Evolutionary conservation across 495 filamentous ascomycete species (phyloP).

Genomic region (Penicillium cinerascens): DNA sequence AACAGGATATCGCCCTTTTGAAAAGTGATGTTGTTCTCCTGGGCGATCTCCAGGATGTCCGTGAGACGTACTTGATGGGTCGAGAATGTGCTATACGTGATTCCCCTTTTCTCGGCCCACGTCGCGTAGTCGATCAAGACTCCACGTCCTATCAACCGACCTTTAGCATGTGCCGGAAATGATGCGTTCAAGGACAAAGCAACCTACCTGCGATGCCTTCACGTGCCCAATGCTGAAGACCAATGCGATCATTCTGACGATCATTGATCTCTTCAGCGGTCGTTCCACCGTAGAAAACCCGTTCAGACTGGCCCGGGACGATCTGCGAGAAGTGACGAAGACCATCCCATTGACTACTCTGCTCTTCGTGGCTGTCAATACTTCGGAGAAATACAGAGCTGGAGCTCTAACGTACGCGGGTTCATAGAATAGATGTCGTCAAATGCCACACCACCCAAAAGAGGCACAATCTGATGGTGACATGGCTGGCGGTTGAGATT

Average conservation of each 20-base stretch:
- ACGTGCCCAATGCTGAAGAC: constrained; percentile 43
- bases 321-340: constrained; percentile 51
- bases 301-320: constrained; percentile 28
- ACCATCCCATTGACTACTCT: constrained; percentile 71
- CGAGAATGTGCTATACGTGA: constrained; percentile 35
- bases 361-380: constrained; percentile 31
- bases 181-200: neutral
- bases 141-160: constrained; percentile 40
- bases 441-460: constrained; percentile 45
- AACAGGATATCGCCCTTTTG: constrained; percentile 53
- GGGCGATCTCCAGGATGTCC: constrained; percentile 37
- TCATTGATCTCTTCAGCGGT: constrained; percentile 46
- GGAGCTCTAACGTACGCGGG: constrained; percentile 42
- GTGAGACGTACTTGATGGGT: constrained; percentile 37
- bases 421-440: constrained; percentile 66
- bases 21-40: constrained; percentile 37
- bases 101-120: constrained; percentile 43
- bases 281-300: constrained; percentile 51
- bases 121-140: constrained; percentile 53
- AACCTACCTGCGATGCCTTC: constrained; percentile 44
- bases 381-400: neutral
- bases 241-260: constrained; percentile 48
- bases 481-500: constrained; percentile 41
- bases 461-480: constrained; percentile 39
- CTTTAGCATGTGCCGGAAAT: neutral